Conservation (phyloP, 2,329 filamentous ascomycete species). For the Lecanoromycetidae sp. region DNA sequence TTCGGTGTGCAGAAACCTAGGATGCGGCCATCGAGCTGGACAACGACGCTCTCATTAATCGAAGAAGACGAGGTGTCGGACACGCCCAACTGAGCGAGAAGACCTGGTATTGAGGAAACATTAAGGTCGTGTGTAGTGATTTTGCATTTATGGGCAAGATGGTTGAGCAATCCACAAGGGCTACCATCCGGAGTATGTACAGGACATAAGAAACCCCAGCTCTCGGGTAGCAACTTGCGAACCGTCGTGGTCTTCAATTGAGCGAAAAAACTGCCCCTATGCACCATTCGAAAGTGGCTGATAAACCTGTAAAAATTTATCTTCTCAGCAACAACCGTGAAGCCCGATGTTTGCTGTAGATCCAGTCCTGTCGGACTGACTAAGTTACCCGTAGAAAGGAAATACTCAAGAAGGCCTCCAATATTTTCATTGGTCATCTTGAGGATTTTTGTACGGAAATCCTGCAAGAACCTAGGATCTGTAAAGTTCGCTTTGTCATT, state of each 20-base stretch:
- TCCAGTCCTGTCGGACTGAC: conserved; percentile 85
- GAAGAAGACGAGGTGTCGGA: conserved; percentile 64
- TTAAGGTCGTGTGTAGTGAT: conserved; percentile 68
- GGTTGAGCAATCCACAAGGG: conserved; percentile 88
- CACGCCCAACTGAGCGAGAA: conserved; percentile 70
- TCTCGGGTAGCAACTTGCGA: conserved; percentile 86
- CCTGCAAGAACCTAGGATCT: conserved; percentile 62
- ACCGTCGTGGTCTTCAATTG: conserved; percentile 96
- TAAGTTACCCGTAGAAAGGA: conserved; percentile 89
- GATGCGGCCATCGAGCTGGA: conserved; percentile 82
- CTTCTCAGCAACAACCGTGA: conserved; percentile 94
- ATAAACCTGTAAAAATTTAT: conserved; percentile 98
- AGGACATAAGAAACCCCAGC: conserved; percentile 95
- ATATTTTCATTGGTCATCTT: conserved; percentile 77
- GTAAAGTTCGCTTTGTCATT: conserved; percentile 50
- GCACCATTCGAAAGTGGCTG: conserved; percentile 97
- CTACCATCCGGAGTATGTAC: conserved; percentile 95
- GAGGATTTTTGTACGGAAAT: conserved; percentile 69
- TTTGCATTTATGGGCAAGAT: conserved; percentile 88
- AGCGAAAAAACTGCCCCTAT: conserved; percentile 97
- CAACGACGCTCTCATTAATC: conserved; percentile 69
- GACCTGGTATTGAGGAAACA: conserved; percentile 58
- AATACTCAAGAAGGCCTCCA: conserved; percentile 80
- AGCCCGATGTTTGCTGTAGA: conserved; percentile 86
- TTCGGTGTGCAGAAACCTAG: conserved; percentile 81